Evolutionary conservation across 352 stramenopile genomes (phyloP).

Genomic region (Phytophthora sp.): DNA sequence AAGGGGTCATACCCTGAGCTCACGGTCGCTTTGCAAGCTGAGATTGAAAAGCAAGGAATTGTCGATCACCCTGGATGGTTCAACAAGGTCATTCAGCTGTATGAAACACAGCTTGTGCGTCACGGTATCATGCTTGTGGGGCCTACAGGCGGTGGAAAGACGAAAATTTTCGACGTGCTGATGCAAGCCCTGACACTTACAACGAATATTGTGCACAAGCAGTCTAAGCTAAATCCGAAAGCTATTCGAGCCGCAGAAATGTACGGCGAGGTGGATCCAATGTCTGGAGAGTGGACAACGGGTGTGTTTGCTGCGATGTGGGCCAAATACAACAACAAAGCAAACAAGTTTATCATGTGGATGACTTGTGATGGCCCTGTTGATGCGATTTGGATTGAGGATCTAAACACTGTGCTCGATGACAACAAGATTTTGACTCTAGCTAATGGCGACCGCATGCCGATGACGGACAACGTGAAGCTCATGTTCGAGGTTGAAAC

Average conservation of each 20-base stretch:
- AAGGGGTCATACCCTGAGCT: conserved; percentile 98
- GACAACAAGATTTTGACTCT: conserved; percentile 98
- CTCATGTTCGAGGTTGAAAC: conserved; percentile 98
- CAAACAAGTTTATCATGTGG: conserved; percentile 98
- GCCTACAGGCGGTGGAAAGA: conserved; percentile 97
- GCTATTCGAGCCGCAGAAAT: conserved; percentile 97
- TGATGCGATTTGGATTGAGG: conserved; percentile 99
- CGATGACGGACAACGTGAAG: conserved; percentile 98
- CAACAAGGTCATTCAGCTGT: conserved; percentile 98
- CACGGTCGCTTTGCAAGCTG: conserved; percentile 81
- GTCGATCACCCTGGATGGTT: conserved; percentile 90
- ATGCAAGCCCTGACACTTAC: conserved; percentile 93
- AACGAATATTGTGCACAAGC: conserved; percentile 94
- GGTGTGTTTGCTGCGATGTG: conserved; percentile 98
- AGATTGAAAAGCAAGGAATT: conserved; percentile 94
- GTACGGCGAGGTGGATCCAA: conserved; percentile 97
- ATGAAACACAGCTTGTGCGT: conserved; percentile 97
- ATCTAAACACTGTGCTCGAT: conserved; percentile 98
- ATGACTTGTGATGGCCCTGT: conserved; percentile 98
- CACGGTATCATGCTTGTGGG: conserved; percentile 99
- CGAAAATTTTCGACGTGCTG: conserved; percentile 96
- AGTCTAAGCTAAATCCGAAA: conserved; percentile 98
- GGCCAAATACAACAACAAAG: conserved; percentile 98
- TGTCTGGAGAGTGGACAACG: conserved; percentile 98
- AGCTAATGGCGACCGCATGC: conserved; percentile 97